Percentiles rank a stretch among this genome's conserved stretches.
Evolutionary conservation across 768 basidiomycete genomes (phyloP).

Genomic region (Pisolithus albus): DNA sequence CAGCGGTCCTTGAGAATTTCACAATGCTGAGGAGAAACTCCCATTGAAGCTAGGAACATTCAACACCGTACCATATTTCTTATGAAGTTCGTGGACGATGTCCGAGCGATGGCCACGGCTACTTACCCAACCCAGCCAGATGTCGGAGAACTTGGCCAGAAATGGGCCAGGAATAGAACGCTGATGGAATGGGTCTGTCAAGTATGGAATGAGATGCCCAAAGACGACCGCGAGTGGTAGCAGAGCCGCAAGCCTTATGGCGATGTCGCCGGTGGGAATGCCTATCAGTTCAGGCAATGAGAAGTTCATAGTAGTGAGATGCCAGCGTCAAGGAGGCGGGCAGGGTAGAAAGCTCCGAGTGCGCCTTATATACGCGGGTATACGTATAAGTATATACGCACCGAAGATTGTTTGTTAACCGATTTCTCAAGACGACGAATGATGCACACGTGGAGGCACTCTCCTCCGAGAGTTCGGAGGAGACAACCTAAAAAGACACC

Average conservation of each 20-base stretch:
- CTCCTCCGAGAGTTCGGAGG: no score
- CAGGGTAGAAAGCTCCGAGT: no score
- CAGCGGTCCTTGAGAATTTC: conserved; percentile 41
- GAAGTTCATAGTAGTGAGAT: conserved; percentile 10
- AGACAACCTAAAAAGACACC: no score
- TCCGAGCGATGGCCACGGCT: conserved; percentile 73
- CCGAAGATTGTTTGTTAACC: no score
- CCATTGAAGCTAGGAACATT: neutral
- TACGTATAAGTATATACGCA: no score
- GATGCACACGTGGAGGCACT: no score
- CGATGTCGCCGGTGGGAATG: conserved; percentile 1
- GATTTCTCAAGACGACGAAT: no score
- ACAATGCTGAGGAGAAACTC: neutral
- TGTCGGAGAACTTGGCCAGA: conserved; percentile 62
- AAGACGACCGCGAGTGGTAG: conserved; percentile 16
- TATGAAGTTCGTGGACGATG: conserved; percentile 64
- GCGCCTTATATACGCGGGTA: no score
- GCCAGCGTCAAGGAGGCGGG: no score
- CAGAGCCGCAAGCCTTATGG: conserved; percentile 5
- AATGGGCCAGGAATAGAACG: conserved; percentile 62
- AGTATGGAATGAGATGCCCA: conserved; percentile 39
- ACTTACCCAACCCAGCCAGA: conserved; percentile 63
- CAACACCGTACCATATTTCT: conserved; percentile 54
- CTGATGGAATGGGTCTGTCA: conserved; percentile 54
- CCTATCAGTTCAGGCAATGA: conserved; percentile 7